Conservation (phyloP, 108 stramenopile species). For the Phaeodactylum tricornutum region DNA sequence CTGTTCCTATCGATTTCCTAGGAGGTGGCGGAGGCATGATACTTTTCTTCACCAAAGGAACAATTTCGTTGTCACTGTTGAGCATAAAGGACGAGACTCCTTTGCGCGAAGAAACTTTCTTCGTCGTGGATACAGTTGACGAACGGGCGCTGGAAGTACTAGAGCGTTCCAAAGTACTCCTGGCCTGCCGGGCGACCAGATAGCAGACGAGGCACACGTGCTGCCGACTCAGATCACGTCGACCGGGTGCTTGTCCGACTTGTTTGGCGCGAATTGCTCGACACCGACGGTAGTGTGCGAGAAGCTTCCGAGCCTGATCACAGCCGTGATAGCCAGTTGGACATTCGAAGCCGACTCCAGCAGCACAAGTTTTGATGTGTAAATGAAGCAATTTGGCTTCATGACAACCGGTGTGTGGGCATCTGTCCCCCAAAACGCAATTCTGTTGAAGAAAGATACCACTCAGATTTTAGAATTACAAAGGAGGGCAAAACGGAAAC, state of each 20-base stretch:
- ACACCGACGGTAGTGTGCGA: slow-evolving; percentile 68
- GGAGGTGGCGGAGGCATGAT: too few relatives aligned
- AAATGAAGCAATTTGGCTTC: slow-evolving; percentile 63
- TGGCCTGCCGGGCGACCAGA: slow-evolving; percentile 42
- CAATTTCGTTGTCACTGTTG: too few relatives aligned
- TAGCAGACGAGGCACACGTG: slow-evolving; percentile 52
- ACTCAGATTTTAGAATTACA: background rate
- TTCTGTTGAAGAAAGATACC: slow-evolving; percentile 28
- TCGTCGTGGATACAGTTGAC: too few relatives aligned
- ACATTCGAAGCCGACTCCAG: slow-evolving; percentile 28
- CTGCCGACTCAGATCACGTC: slow-evolving; percentile 3
- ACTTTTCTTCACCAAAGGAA: too few relatives aligned
- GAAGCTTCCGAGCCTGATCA: slow-evolving; percentile 65
- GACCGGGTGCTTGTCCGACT: slow-evolving; percentile 14
- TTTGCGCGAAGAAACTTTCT: too few relatives aligned
- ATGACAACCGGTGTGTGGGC: slow-evolving; percentile 52
- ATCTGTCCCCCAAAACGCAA: slow-evolving; percentile 37
- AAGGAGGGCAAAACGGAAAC: background rate
- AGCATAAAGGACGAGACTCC: too few relatives aligned
- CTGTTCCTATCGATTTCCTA: too few relatives aligned
- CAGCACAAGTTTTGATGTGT: slow-evolving; percentile 57
- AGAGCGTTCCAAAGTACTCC: slow-evolving; percentile 9
- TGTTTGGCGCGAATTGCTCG: slow-evolving; percentile 49
- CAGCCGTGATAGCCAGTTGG: slow-evolving; percentile 58
- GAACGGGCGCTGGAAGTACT: background rate